Conservation (phyloP, 140 eudicot species). For the Ambrosia hybrid region DNA sequence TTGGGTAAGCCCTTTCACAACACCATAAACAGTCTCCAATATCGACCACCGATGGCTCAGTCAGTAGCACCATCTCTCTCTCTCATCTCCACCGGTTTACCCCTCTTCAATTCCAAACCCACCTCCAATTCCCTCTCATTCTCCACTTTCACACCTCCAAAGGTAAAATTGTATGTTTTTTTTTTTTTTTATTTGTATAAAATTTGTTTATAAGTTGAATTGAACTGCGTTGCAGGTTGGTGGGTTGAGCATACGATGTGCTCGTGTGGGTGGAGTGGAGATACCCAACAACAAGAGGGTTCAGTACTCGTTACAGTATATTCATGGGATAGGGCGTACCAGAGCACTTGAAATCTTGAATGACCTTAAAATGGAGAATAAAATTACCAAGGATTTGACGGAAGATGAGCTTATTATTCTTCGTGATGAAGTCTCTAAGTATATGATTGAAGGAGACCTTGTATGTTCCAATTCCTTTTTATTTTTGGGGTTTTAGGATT, state of each 20-base stretch:
- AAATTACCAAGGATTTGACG: conserved; percentile 71
- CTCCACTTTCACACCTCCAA: conserved; percentile 46
- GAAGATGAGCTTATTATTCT: conserved; percentile 79
- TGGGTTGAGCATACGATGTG: conserved; percentile 73
- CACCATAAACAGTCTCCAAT: neutral
- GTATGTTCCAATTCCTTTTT: conserved; percentile 38
- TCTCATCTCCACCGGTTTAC: conserved; percentile 54
- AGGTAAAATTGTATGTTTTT: conserved; percentile 37
- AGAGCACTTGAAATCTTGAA: conserved; percentile 60
- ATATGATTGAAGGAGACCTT: conserved; percentile 96
- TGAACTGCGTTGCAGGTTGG: conserved; percentile 43
- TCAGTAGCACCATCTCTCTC: conserved; percentile 63
- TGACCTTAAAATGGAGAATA: conserved; percentile 75
- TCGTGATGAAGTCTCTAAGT: conserved; percentile 89
- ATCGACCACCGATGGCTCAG: conserved; percentile 54
- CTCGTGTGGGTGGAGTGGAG: conserved; percentile 99
- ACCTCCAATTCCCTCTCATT: conserved; percentile 44
- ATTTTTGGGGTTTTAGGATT: neutral
- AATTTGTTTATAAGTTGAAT: neutral
- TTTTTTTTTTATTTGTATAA: conserved; percentile 1
- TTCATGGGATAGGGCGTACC: conserved; percentile 93
- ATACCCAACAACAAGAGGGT: conserved; percentile 88
- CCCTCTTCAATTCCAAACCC: conserved; percentile 34
- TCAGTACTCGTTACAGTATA: conserved; percentile 80
- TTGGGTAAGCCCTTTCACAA: conserved; percentile 19